These are phyloP conservation scores for Triadica sebifera DNA, from an alignment of 345 rosid genomes.

Conservation along the genomic window DNA sequence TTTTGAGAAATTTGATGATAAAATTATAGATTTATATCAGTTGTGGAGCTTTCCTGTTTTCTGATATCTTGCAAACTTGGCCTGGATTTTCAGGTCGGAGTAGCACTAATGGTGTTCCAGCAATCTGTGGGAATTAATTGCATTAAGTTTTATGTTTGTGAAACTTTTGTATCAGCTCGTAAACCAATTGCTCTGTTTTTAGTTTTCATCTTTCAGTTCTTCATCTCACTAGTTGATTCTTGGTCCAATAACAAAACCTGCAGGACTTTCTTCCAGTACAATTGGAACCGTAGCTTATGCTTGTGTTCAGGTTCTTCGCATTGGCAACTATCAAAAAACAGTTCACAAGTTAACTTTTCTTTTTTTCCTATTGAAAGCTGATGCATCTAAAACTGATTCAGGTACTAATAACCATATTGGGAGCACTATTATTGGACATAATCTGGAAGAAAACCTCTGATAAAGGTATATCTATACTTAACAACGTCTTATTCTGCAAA, in stretches of 20 bases:
- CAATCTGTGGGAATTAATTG: conserved; percentile 88
- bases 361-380: not conserved
- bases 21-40: not conserved
- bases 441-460: conserved; percentile 85
- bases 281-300: conserved; percentile 80
- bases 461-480: conserved; percentile 48
- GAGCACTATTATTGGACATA: conserved; percentile 80
- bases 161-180: conserved; percentile 88
- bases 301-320: conserved; percentile 57
- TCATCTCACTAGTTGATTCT: not conserved
- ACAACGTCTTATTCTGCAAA: not conserved
- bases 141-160: conserved; percentile 74
- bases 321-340: not conserved
- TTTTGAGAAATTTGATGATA: not conserved
- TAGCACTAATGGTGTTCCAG: conserved; percentile 82
- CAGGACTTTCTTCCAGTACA: conserved; percentile 75
- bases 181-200: not conserved
- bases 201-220: not conserved
- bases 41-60: not conserved
- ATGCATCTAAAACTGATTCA: conserved; percentile 23
- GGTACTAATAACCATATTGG: conserved; percentile 77
- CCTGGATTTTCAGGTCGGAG: conserved; percentile 58
- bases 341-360: not conserved
- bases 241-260: conserved; percentile 7
- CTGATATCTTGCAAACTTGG: conserved; percentile 1